phyloP scores from a whole-genome alignment of 2,329 filamentous ascomycete genomes.

The Penicillium crustosum region DNA sequence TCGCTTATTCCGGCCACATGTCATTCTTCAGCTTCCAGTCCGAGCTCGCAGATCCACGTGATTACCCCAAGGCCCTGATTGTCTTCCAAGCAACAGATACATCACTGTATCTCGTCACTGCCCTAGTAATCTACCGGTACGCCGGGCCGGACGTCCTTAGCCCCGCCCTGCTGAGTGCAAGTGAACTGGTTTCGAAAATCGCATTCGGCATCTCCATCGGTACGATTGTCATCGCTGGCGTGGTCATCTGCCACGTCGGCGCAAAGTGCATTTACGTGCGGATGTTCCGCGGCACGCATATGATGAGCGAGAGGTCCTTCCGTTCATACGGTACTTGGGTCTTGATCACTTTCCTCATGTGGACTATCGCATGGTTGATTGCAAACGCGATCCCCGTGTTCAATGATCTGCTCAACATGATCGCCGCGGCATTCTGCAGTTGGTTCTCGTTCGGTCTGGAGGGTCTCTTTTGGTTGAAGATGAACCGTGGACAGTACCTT shows the following conservation, averaged over 20 bases:
- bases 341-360: constrained; percentile 54
- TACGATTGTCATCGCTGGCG: constrained; percentile 68
- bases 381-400: constrained; percentile 70
- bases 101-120: constrained; percentile 63
- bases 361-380: constrained; percentile 64
- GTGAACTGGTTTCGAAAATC: constrained; percentile 57
- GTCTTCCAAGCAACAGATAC: constrained; percentile 62
- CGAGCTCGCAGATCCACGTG: constrained; percentile 60
- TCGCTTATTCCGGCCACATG: constrained; percentile 47
- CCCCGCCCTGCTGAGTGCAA: constrained; percentile 65
- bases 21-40: constrained; percentile 67
- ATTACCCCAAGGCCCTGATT: constrained; percentile 62
- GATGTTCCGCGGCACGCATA: constrained; percentile 59
- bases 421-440: constrained; percentile 34
- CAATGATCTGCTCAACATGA: constrained; percentile 62
- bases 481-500: constrained; percentile 34
- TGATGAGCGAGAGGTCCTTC: constrained; percentile 51
- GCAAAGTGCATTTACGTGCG: constrained; percentile 65
- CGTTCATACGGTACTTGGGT: constrained; percentile 59
- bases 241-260: constrained; percentile 67
- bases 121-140: constrained; percentile 68
- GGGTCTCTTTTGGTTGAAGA: constrained; percentile 35
- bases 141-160: constrained; percentile 62
- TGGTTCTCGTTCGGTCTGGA: constrained; percentile 5
- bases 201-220: constrained; percentile 68